Evolutionary conservation across 164 flowering plant genomes (phyloP), one percentile per base, ranked within the genome.

Genomic region (Kalanchoe fedtschenkoi): DNA sequence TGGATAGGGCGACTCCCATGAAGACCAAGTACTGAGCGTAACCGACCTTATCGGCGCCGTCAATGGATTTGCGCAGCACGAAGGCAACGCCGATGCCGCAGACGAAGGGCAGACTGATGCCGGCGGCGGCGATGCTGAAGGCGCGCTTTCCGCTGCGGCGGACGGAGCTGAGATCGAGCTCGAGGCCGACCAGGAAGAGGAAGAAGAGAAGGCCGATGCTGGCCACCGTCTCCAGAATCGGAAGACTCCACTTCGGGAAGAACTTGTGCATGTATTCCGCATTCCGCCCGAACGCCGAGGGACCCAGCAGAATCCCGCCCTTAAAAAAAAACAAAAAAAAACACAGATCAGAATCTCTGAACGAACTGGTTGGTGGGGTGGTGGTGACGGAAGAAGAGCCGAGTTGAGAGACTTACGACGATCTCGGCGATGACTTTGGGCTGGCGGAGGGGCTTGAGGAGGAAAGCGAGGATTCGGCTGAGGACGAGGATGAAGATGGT

Each of bases 401-500:
- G 15, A 1, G 22, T 8, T 51, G 26, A 26, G 22, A 9, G 24
- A 69, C 75, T 55, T 67, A 81, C 85, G 22, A 81, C 9, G 58
- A 81, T 74, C 57, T 81, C 80, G 28, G 81, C 33, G 8, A 78
- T 67, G 17, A 77, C 74, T 14, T 76, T 74, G 38, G 85, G 85
- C 38, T 81, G 85, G 57, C 76, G 79, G 11, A 81, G 54, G 39
- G 86, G 86, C 34, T 70, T 75, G 67, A 81, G 76, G 59, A 76
- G 0, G 56, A 69, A 59, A 24, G 71, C 68, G 26, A 81, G 59
- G 7, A 72, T 0, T 54, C 77, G 86, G 46, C 75, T 77, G 62
- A 39, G 60, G 21, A 69, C 56, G n/a, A 76, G 74, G 21, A 77
- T 64, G 38, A 79, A n/a, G 0, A 72, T 62, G 6, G 79, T 17